Evolutionary conservation across 192 early-diverging fungal genomes (phyloP).

Genomic region (Powellomyces hirtus): DNA sequence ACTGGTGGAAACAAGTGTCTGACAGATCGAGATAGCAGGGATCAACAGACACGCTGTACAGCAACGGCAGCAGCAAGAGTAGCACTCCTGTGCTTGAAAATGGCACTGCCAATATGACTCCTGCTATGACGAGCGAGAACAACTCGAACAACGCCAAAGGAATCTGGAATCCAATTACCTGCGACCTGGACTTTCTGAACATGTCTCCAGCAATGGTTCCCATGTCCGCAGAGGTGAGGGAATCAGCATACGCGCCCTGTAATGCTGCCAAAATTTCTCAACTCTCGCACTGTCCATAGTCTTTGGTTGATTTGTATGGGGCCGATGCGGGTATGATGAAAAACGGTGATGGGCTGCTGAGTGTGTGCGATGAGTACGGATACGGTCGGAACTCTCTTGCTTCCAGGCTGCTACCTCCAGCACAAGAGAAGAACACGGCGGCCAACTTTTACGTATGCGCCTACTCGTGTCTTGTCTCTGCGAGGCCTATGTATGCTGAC

Average conservation of each 20-base stretch:
- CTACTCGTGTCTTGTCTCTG: not conserved
- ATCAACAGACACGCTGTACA: conserved; percentile 16
- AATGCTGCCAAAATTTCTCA: not conserved
- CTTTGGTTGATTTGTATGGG: conserved; percentile 1
- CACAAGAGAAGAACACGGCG: conserved; percentile 17
- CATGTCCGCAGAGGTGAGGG: conserved; percentile 20
- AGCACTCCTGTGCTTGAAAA: conserved; percentile 11
- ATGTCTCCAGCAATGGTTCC: conserved; percentile 25
- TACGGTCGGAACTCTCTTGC: conserved; percentile 5
- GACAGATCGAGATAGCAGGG: conserved; percentile 3
- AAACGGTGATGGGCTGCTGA: not conserved
- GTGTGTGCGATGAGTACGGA: conserved; percentile 6
- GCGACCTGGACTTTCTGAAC: conserved; percentile 21
- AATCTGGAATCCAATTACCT: conserved; percentile 20
- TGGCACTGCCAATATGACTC: not conserved
- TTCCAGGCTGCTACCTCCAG: conserved; percentile 12
- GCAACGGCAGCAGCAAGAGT: conserved; percentile 28
- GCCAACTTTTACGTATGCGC: conserved; percentile 33
- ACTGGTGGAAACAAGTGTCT: too few species aligned
- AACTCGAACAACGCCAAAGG: not conserved
- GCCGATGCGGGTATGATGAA: not conserved
- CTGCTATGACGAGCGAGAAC: not conserved
- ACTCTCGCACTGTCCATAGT: not conserved
- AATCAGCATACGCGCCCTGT: not conserved
- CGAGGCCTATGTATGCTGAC: not conserved